Evolutionary conservation across 1,284 basidiomycete genomes (phyloP).

Genomic region (Caloboletus firmus): DNA sequence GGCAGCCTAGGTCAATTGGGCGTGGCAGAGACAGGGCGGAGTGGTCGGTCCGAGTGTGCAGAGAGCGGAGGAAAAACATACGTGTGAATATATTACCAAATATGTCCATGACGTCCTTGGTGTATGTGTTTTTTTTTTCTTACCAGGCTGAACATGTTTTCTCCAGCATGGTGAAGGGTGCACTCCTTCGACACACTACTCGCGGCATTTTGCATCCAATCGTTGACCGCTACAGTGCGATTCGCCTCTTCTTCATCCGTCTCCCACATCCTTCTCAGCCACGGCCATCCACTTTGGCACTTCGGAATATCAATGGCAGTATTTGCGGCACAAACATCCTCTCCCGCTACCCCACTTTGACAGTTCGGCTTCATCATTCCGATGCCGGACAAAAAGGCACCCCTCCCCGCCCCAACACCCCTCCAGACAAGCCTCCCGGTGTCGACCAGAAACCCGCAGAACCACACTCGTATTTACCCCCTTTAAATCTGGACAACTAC

Average conservation of each 20-base stretch:
- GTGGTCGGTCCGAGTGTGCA: no score
- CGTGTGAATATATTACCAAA: slow-evolving; percentile 17
- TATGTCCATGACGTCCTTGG: not conserved
- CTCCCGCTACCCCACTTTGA: not conserved
- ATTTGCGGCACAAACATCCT: not conserved
- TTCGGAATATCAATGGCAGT: not conserved
- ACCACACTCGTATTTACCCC: slow-evolving; percentile 18
- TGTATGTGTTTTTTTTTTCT: not conserved
- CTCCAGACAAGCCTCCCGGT: slow-evolving; percentile 5
- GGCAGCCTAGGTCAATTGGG: no score
- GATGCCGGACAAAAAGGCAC: slow-evolving; percentile 5
- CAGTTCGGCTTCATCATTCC: slow-evolving; percentile 20
- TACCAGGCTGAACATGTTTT: not conserved
- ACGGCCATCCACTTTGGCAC: not conserved
- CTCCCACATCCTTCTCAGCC: slow-evolving; percentile 24
- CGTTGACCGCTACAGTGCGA: slow-evolving; percentile 50
- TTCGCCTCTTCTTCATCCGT: slow-evolving; percentile 51
- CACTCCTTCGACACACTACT: slow-evolving; percentile 34
- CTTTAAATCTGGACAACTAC: slow-evolving; percentile 65
- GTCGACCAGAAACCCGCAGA: slow-evolving; percentile 8
- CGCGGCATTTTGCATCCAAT: slow-evolving; percentile 32
- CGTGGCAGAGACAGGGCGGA: no score
- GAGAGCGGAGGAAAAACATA: not conserved
- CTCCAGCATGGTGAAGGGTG: slow-evolving; percentile 5
- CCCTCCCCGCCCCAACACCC: not conserved